A percentile compares a stretch with the other conserved stretches of the same genome.
phyloP scores from a whole-genome alignment of 768 basidiomycete genomes.

The Tulasnella sp. region DNA sequence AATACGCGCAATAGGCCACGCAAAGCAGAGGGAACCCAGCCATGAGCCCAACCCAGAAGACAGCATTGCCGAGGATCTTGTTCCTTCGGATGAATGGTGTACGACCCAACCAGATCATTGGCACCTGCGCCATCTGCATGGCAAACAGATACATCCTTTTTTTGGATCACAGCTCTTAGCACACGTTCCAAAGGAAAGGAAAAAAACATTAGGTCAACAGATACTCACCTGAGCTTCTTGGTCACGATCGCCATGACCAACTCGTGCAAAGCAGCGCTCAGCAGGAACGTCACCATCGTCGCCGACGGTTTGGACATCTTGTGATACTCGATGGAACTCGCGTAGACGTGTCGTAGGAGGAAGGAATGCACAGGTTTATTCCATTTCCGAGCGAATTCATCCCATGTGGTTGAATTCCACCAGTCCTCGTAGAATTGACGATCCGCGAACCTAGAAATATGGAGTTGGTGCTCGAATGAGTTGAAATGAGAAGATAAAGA shows the following conservation, averaged over 20 bases:
- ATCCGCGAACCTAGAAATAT: conserved; percentile 81
- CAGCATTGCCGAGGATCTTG: conserved; percentile 54
- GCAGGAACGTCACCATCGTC: conserved; percentile 84
- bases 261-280: conserved; percentile 86
- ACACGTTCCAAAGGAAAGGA: too few species aligned
- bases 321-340: conserved; percentile 71
- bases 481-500: not conserved
- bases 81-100: conserved; percentile 70
- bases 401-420: conserved; percentile 40
- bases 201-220: not conserved
- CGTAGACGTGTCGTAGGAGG: conserved; percentile 91
- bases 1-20: conserved; percentile 58
- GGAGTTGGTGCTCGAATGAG: not conserved
- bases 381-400: conserved; percentile 97
- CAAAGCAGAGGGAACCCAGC: conserved; percentile 85
- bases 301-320: conserved; percentile 67
- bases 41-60: conserved; percentile 86
- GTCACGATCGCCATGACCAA: conserved; percentile 95
- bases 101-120: conserved; percentile 74
- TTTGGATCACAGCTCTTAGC: too few species aligned
- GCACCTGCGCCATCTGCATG: conserved; percentile 81
- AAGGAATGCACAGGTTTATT: conserved; percentile 94
- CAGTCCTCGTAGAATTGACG: conserved; percentile 96
- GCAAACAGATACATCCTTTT: conserved; percentile 78
- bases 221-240: conserved; percentile 68